Conservation (phyloP, 1,139 yeast genomes). For the Lodderomyces metapsilosis region DNA sequence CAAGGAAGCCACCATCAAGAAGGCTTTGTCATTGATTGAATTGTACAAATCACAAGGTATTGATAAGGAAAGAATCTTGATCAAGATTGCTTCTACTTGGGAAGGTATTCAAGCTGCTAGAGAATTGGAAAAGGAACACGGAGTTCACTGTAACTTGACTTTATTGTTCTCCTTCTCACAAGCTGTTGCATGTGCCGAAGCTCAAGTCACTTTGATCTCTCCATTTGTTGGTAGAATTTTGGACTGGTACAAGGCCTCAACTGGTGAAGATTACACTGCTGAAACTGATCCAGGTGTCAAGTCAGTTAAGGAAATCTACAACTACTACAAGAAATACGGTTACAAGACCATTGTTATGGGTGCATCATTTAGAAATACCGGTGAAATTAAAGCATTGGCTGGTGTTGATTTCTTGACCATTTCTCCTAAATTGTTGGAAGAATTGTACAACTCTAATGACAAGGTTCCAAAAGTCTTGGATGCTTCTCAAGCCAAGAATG, state of each 20-base stretch:
- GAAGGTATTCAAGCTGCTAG: conserved; percentile 99
- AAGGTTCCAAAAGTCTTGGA: conserved; percentile 80
- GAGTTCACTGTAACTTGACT: conserved; percentile 93
- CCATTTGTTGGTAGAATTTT: conserved; percentile 99
- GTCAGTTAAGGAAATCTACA: conserved; percentile 84
- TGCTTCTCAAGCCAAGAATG: conserved; percentile 51
- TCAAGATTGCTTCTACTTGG: conserved; percentile 97
- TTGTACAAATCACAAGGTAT: conserved; percentile 85
- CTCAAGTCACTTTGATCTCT: conserved; percentile 90
- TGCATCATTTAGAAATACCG: conserved; percentile 98
- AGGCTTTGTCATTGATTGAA: conserved; percentile 85
- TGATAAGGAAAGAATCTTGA: conserved; percentile 82
- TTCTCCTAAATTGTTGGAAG: conserved; percentile 90
- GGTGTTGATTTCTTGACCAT: conserved; percentile 97
- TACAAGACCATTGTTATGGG: conserved; percentile 99
- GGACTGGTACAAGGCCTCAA: conserved; percentile 96
- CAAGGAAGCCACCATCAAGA: conserved; percentile 87
- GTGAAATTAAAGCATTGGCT: conserved; percentile 95
- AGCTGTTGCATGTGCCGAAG: conserved; percentile 99
- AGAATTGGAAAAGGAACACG: conserved; percentile 88
- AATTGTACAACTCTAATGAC: conserved; percentile 75
- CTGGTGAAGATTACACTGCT: conserved; percentile 81
- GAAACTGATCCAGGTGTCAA: conserved; percentile 95
- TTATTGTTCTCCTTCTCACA: conserved; percentile 91
- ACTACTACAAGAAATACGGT: conserved; percentile 96